Evolutionary conservation across 345 rosid species (phyloP).

Genomic region (Citrus hindsii): DNA sequence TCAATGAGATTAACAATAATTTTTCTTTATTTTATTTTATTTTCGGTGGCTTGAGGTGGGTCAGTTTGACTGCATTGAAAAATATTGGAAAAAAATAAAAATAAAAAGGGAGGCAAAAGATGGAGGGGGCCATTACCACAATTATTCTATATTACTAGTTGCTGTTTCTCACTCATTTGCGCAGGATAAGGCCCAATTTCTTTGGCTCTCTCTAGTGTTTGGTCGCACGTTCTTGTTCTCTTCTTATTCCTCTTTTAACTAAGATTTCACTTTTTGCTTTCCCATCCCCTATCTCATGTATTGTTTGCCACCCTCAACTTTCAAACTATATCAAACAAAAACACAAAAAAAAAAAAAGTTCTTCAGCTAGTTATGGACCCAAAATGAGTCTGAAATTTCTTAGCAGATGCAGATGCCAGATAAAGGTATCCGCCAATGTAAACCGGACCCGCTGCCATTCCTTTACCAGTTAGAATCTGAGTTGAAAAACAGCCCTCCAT

Average conservation of each 20-base stretch:
- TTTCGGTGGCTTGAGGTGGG: constrained; percentile 18
- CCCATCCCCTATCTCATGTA: not conserved
- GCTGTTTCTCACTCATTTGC: constrained; percentile 14
- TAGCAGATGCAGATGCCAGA: not conserved
- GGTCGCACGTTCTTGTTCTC: not conserved
- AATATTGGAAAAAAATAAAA: not conserved
- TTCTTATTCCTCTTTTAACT: not conserved
- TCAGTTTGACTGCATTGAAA: constrained; percentile 38
- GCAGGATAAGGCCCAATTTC: constrained; percentile 4
- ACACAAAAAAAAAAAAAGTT: not conserved
- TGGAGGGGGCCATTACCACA: constrained; percentile 21
- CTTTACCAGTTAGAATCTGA: not conserved
- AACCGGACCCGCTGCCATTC: not conserved
- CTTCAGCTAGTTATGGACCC: no score
- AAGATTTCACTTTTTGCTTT: not conserved
- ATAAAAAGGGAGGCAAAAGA: not conserved
- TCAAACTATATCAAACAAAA: not conserved
- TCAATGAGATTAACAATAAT: constrained; percentile 12
- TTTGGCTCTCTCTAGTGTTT: not conserved
- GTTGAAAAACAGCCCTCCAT: not conserved
- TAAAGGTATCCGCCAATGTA: not conserved
- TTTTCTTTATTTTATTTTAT: not conserved
- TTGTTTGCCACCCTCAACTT: not conserved
- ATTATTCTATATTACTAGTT: constrained; percentile 20
- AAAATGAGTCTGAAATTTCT: no score